Base-by-base conservation (phyloP, 2,329 filamentous ascomycete species). In the Cordyceps cateniannulata region DNA sequence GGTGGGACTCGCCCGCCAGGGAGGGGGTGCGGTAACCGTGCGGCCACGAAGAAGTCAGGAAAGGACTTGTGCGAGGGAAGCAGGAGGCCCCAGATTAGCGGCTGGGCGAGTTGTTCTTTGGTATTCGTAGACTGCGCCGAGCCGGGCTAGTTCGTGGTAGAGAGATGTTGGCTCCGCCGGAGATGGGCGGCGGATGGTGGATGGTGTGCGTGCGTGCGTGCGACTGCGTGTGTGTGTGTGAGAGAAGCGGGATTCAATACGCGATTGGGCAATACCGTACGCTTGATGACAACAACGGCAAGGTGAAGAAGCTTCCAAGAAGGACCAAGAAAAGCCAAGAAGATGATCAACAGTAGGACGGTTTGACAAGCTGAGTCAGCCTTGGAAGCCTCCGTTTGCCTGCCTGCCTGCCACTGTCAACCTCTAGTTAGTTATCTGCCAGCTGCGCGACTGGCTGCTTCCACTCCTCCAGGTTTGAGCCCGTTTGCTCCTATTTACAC, bases 191-290 rank as follows among this genome's bases (percentile, higher is more conserved):
- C 35, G 32, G 42, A 9, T 42, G 47, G 45, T 18, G 32, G 7
- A 24, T 42, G 35, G 22, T 44, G 45, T 51, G 47, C 20, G 56
- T 42, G 16, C 16, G 12, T 18, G 38, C n/a, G 38, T 40, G 38
- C n/a, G 38, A 7, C 14, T 42, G 38, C 5, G 38, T 18, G 38
- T n/a, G 38, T 16, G 38, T 18, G 12, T 18, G 35, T 25, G 47
- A 40, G n/a, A 44, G 38, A 25, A 52, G 25, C 57, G 49, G 57
- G 57, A 53, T 59, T 59, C 57, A 47, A 14, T 59, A 47, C 57
- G 57, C 40, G 18, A 59, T 47, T 35, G 7, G 48, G 57, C 57
- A 59, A 59, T 45, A 53, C 57, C 57, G 40, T 45, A 25, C 57
- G 10, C 25, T 32, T 52, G 49, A 47, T 59, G 32, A 45, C 45